phyloP scores from a whole-genome alignment of 495 filamentous ascomycete genomes.

The Bathelium albidoporum region DNA sequence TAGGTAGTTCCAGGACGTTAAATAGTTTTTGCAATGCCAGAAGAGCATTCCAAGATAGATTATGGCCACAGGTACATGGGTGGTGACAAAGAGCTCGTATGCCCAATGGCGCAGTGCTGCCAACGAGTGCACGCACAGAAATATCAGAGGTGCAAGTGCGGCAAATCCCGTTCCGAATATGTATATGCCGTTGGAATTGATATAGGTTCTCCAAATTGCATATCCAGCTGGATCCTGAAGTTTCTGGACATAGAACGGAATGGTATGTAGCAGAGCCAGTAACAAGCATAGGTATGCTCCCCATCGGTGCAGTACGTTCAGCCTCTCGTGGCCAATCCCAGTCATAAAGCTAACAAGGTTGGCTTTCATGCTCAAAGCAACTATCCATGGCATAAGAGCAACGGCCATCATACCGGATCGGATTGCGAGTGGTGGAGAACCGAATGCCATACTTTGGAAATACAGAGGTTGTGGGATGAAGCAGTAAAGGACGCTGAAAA shows the following conservation, averaged over 20 bases:
- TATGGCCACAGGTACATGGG: constrained; percentile 74
- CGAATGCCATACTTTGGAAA: constrained; percentile 69
- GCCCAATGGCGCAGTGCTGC: constrained; percentile 50
- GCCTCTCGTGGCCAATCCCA: constrained; percentile 81
- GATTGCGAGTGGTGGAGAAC: constrained; percentile 82
- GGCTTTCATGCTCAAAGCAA: constrained; percentile 81
- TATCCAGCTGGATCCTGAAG: constrained; percentile 69
- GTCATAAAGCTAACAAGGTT: constrained; percentile 79
- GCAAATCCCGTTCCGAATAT: constrained; percentile 85
- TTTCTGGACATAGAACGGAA: constrained; percentile 84
- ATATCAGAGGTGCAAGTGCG: constrained; percentile 67
- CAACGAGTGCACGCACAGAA: constrained; percentile 76
- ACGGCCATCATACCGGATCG: constrained; percentile 89
- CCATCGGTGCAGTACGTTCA: constrained; percentile 94
- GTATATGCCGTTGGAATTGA: constrained; percentile 49
- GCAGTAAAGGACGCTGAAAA: constrained; percentile 68
- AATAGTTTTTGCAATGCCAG: constrained; percentile 91
- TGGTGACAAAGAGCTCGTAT: constrained; percentile 75
- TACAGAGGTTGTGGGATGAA: constrained; percentile 79
- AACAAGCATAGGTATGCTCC: constrained; percentile 78
- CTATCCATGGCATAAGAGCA: constrained; percentile 88
- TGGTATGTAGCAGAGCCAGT: constrained; percentile 67
- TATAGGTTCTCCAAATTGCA: constrained; percentile 52
- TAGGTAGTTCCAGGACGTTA: constrained; percentile 85
- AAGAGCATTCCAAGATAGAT: constrained; percentile 78